Evolutionary conservation across 495 filamentous ascomycete species (phyloP), one percentile per base, ranked within the genome.

Genomic region (Aspergillus indologenus): DNA sequence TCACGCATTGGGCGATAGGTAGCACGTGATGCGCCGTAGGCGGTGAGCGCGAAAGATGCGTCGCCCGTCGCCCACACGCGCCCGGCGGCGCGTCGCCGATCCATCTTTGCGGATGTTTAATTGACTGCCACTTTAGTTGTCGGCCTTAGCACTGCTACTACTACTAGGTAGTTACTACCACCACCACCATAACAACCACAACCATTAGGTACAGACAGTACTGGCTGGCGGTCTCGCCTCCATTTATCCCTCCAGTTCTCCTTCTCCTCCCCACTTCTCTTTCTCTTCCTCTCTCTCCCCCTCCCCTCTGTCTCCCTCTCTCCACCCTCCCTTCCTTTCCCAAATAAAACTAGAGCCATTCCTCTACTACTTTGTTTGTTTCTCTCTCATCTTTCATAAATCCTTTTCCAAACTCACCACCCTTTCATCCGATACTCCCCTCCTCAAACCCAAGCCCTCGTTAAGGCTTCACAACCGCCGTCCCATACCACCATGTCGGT

Each of bases 401-500:
- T n/a, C n/a, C n/a, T 40, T 11, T 11, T 40, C 34, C 34, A 29
- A 29, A 40, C 12, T 15, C 12, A 11, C 7, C 34, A 40, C 34
- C 12, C 34, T 40, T 40, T 15, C 34, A 40, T 40, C 34, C 12
- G 34, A 40, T 40, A 3, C 34, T 40, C 34, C 12, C 34, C 34
- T 40, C 12, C 12, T 40, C 34, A 40, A 2, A 4, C 5, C 34
- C 6, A 40, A 2, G 2, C 34, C 34, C 2, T 11, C 34, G 12
- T 6, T 15, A 15, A 4, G 34, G 34, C 34, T 40, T 40, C 34
- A 40, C 12, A 40, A 11, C 12, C 54, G 3, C 57, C 48, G 53
- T 54, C 44, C 31, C 48, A 42, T 58, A 64, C 66, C 68, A 89
- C 73, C 58, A 98, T 98, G 94, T 96, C 94, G 66, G 90, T 97